Evolutionary conservation across 2,329 filamentous ascomycete genomes (phyloP), one percentile per base, ranked within the genome.

Genomic region (Mycosphaerella sp.): DNA sequence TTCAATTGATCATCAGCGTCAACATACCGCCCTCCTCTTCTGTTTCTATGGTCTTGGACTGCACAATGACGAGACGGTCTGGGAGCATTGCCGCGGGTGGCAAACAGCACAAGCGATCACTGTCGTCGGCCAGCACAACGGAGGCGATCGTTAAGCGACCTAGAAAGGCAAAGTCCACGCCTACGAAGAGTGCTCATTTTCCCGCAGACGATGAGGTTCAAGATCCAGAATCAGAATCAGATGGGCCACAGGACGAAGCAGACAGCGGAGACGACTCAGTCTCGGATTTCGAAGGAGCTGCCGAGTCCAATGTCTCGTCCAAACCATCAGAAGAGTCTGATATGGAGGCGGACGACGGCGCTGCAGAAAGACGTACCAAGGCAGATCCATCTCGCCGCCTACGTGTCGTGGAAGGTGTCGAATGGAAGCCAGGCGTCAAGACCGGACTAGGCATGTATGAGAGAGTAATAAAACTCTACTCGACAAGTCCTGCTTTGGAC

Each of bases 391-490:
- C 14, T 14, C 40, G 9, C 4, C 1, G 12, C 14, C 18, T 16
- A 36, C 21, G 13, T 52, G 16, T 57, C 54, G 50, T 39, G 45
- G 44, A 53, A 49, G 50, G 74, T 56, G 75, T 80, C 46, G 64
- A 81, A 30, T 82, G 79, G 79, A 74, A 75, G 62, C 69, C 75
- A 53, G 79, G 79, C 8, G 77, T 78, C 32, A 79, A 73, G 53
- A 72, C 73, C 13, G 76, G 75, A 5, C 66, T 82, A 25, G 78
- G 45, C 41, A 16, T 25, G 45, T 18, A 17, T 8, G 37, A 41
- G 14, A 9, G 10, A 39, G 8, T 39, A 16, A 16, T 16, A 1
- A 14, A 9, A 25, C 17, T 13, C 21, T 17, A 30, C 28, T 21
- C 21, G 21, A 21, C 30, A 10, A 32, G 30, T 32, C 30, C 13